Base-by-base conservation (phyloP, 345 rosid species). In the Eucalyptus curtisii region DNA sequence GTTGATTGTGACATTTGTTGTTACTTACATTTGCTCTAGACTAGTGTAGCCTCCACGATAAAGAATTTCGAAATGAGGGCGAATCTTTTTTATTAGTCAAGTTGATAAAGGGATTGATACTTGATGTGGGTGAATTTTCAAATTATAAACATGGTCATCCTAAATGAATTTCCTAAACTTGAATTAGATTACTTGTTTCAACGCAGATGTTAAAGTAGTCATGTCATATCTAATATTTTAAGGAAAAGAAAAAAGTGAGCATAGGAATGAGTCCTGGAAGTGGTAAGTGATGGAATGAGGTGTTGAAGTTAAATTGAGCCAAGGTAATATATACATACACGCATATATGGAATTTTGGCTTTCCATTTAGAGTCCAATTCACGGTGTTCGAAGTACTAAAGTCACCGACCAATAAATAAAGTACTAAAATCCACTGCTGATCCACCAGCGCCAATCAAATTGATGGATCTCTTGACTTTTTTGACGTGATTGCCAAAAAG, bases 141-240 rank as follows among this genome's bases (percentile, higher is more conserved):
- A 27, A 61, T 61, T 61, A 12, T 12, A 30, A 27, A 27, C 8
- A 61, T 27, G 33, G 16, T 61, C 31, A 61, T 61, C 17, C 4
- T 27, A 27, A 61, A 61, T 59, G 31, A 59, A 59, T 59, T 27
- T 59, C 7, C 71, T 27, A 3, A 64, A 30, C 5, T 13, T 64
- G 37, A 64, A 30, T 64, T 64, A 30, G 9, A 64, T 64, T n/a
- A 64, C 17, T 64, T 64, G 71, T 64, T 64, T 64, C 66, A 5
- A 59, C 0, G 7, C 7, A 59, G 0, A 11, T 0, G 4, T 59
- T 61, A 27, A 30, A 13, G 71, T 0, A 15, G 10, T 61, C 71
- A 61, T 30, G 33, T 30, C 16, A 30, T 64, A 30, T 64, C 9
- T 64, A 59, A 64, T 64, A 64, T 64, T 64, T 64, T 7, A n/a